phyloP scores from a whole-genome alignment of 441 rosid species.

The Melastoma candidum region DNA sequence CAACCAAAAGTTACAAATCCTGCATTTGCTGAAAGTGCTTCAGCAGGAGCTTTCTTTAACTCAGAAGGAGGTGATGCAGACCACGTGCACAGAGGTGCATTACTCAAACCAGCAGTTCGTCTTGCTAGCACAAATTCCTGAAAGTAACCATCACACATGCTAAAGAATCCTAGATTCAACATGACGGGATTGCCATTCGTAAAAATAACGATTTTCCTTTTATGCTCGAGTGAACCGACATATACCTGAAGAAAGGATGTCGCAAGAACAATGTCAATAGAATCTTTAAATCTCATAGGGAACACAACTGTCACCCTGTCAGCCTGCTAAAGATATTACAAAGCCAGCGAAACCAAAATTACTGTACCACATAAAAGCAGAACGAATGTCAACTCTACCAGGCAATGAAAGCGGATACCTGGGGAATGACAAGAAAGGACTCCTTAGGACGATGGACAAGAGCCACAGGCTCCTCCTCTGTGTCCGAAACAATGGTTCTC shows the following conservation, averaged over 20 bases:
- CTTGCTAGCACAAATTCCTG: constrained; percentile 95
- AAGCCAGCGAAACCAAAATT: not conserved
- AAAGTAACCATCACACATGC: constrained; percentile 4
- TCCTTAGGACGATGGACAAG: constrained; percentile 91
- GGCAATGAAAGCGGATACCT: constrained; percentile 29
- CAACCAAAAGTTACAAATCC: constrained; percentile 95
- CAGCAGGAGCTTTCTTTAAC: constrained; percentile 59
- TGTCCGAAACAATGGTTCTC: constrained; percentile 51
- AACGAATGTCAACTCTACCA: no score
- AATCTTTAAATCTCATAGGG: constrained; percentile 92
- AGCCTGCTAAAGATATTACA: constrained; percentile 36
- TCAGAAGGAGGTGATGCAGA: constrained; percentile 67
- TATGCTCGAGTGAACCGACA: not conserved
- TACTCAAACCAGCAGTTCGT: constrained; percentile 66
- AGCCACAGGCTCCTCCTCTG: constrained; percentile 53
- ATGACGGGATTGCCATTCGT: not conserved
- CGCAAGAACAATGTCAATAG: constrained; percentile 66
- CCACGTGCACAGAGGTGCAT: constrained; percentile 85
- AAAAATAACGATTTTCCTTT: not conserved
- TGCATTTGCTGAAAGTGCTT: constrained; percentile 73
- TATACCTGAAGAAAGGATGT: constrained; percentile 88
- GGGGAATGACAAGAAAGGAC: constrained; percentile 74
- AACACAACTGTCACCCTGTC: constrained; percentile 75
- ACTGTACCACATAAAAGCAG: not conserved
- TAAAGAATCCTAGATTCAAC: not conserved